phyloP scores from a whole-genome alignment of 1,284 basidiomycete genomes.

The Malassezia pachydermatis region DNA sequence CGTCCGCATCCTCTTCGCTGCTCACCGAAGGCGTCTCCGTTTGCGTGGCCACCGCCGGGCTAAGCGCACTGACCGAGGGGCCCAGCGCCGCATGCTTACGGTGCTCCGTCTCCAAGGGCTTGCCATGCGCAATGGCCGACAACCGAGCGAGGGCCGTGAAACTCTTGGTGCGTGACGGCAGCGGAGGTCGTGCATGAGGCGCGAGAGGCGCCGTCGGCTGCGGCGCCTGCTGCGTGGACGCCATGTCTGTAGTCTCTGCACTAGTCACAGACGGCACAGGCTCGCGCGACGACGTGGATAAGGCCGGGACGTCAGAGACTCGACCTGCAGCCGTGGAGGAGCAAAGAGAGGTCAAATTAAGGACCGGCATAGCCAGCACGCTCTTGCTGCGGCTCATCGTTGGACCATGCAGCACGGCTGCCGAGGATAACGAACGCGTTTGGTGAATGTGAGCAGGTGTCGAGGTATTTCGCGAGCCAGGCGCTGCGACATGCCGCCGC shows the following conservation, averaged over 20 bases:
- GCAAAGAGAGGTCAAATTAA: conserved; percentile 51
- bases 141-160: conserved; percentile 8
- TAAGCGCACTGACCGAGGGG: conserved; percentile 5
- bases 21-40: neutral
- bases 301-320: neutral
- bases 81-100: neutral
- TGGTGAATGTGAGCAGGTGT: neutral
- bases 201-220: no score
- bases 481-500: neutral
- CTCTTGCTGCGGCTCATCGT: conserved; percentile 57
- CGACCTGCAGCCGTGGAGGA: conserved; percentile 44
- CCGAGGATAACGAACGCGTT: neutral
- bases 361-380: conserved; percentile 54
- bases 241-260: neutral
- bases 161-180: conserved; percentile 4
- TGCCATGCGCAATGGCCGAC: conserved; percentile 6
- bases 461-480: neutral
- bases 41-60: neutral
- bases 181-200: neutral
- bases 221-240: neutral
- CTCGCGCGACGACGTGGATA: neutral
- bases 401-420: neutral
- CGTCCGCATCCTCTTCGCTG: no score
- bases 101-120: neutral
- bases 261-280: neutral